Conservation (phyloP, 352 stramenopile genomes). For the Phytophthora hybrid region DNA sequence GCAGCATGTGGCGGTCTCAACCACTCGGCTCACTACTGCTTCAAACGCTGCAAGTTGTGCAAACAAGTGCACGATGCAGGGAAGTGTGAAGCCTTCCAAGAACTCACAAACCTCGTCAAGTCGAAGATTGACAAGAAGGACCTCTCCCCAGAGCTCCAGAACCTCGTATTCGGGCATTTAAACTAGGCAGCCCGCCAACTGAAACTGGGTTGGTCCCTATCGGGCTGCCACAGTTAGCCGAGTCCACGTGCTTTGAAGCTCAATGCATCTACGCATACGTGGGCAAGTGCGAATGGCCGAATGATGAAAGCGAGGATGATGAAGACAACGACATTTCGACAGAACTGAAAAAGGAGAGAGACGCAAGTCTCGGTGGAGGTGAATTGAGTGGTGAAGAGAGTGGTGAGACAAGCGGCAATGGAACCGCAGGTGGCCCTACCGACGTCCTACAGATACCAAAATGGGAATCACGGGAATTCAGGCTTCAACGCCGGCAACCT, state of each 20-base stretch:
- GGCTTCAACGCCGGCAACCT: neutral
- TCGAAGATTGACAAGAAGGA: constrained; percentile 9
- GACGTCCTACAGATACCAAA: neutral
- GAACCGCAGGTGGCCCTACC: neutral
- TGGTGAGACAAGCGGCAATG: neutral
- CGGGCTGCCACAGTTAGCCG: no score
- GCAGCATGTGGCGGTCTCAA: neutral
- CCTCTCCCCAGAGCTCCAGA: neutral
- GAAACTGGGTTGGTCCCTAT: constrained; percentile 8
- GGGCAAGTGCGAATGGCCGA: no score
- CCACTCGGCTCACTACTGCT: neutral
- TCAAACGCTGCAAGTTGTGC: neutral
- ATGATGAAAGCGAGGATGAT: no score
- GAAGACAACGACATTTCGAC: no score
- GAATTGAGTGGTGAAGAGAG: no score
- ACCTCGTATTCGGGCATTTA: neutral
- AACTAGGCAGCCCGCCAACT: constrained; percentile 5
- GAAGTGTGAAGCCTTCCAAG: neutral
- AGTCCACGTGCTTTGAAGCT: neutral
- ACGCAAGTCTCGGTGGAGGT: no score
- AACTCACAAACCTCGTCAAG: neutral
- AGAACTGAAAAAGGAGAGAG: no score
- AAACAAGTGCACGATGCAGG: neutral
- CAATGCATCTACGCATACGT: neutral
- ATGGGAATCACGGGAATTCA: constrained; percentile 10